Conservation (phyloP, 78 protist genomes). For the Protostelium mycophagum region DNA sequence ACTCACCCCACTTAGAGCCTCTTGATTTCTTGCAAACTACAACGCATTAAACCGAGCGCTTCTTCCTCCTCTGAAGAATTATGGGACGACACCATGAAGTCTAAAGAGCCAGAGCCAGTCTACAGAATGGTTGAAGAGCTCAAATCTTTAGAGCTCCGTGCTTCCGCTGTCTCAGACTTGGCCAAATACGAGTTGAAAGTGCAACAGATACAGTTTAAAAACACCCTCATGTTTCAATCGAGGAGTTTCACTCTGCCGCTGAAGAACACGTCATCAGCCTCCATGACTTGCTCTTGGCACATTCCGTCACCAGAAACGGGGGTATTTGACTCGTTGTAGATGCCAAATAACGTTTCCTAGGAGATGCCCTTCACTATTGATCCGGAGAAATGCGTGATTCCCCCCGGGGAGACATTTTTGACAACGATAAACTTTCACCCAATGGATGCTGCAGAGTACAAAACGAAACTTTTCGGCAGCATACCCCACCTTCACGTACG, state of each 20-base stretch:
- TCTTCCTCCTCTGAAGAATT: background rate
- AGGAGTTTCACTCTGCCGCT: slow-evolving; percentile 27
- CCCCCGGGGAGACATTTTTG: slow-evolving; percentile 3
- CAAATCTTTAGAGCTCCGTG: background rate
- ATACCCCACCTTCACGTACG: background rate
- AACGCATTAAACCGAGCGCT: background rate
- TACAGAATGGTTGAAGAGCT: background rate
- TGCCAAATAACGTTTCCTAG: background rate
- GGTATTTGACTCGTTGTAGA: background rate
- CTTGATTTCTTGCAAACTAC: background rate
- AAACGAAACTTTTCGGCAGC: background rate
- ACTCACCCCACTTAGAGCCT: background rate
- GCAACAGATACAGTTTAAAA: slow-evolving; percentile 6
- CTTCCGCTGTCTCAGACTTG: background rate
- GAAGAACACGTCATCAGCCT: slow-evolving; percentile 19
- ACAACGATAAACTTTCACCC: slow-evolving; percentile 36
- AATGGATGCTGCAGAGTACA: slow-evolving; percentile 6
- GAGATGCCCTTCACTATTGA: slow-evolving; percentile 18
- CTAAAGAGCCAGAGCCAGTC: slow-evolving; percentile 2
- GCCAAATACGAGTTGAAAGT: background rate
- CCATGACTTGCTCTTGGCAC: slow-evolving; percentile 4
- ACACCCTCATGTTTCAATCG: slow-evolving; percentile 65
- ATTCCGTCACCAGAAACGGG: background rate
- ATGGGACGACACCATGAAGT: background rate
- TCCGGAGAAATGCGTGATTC: slow-evolving; percentile 19